phyloP scores from a whole-genome alignment of 495 filamentous ascomycete species.

The Trichoderma parareesei region DNA sequence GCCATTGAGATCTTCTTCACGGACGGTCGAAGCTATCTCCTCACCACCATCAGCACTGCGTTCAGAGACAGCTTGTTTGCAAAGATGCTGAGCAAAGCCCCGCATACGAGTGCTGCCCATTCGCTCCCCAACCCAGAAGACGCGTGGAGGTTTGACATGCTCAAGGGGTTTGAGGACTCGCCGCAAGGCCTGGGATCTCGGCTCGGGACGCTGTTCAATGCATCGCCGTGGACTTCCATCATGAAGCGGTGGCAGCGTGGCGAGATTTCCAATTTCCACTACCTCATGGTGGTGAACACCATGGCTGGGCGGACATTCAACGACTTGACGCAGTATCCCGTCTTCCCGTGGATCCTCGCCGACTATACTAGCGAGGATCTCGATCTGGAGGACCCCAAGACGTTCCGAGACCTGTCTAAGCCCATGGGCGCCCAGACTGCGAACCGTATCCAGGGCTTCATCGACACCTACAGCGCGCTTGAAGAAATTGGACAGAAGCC shows the following conservation, averaged over 20 bases:
- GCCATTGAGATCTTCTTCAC: conserved; percentile 94
- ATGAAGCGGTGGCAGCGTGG: conserved; percentile 88
- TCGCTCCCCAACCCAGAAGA: conserved; percentile 54
- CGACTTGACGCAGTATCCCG: conserved; percentile 94
- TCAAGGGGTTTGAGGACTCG: conserved; percentile 72
- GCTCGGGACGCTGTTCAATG: conserved; percentile 91
- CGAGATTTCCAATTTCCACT: conserved; percentile 97
- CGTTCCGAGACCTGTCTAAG: conserved; percentile 85
- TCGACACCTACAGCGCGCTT: conserved; percentile 76
- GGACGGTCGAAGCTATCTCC: conserved; percentile 87
- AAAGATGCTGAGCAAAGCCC: conserved; percentile 66
- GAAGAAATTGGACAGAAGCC: conserved; percentile 86
- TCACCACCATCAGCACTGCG: conserved; percentile 66
- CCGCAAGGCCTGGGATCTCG: conserved; percentile 80
- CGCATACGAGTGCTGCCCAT: conserved; percentile 53
- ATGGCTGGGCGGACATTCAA: conserved; percentile 97
- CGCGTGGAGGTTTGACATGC: conserved; percentile 77
- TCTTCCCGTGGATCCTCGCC: conserved; percentile 94
- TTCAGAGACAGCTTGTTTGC: conserved; percentile 71
- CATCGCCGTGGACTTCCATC: conserved; percentile 62
- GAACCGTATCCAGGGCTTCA: conserved; percentile 65
- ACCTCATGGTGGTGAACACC: conserved; percentile 96
- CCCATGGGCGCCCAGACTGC: conserved; percentile 92
- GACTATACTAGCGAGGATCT: conserved; percentile 97
- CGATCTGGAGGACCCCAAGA: conserved; percentile 71